Base-by-base conservation (phyloP, 306 rosid genomes). In the Ormosia semicastrata region DNA sequence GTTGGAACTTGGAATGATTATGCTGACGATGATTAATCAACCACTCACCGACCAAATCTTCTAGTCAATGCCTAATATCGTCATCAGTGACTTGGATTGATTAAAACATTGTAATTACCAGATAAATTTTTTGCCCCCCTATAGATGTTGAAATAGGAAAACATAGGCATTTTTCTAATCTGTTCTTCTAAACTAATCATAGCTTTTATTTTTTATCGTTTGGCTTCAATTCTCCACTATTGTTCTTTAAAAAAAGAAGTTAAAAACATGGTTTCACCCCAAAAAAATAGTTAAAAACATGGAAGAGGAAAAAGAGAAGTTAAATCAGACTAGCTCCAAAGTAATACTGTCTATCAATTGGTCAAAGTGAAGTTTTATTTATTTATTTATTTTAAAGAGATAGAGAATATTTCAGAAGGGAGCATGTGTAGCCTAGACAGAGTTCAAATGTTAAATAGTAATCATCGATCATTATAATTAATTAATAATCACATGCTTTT, bases 1-100 rank as follows among this genome's bases (percentile, higher is more conserved):
- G 36, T 52, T 34, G 52, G 52, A 40, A 81, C 0, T 71, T 65
- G 69, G 18, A 73, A 74, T 62, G 14, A 67, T 75, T 52, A 34
- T 30, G 53, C 6, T 52, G 76, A 54, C 47, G 12, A 64, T 64
- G 33, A 29, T 50, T 57, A 56, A 54, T 34, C 36, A 64, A 7
- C 79, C 13, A 47, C 40, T 73, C 71, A 43, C 72, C 39, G 69
- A 59, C 79, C 71, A 76, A 75, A 72, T 52, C 71, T 39, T 77
- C 37, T 40, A 37, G 40, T 80, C 47, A 69, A 71, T 75, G 59
- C 46, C 41, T 3, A 0, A 34, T 17, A 58, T 52, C 76, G 50
- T 75, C 39, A 69, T 24, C 39, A 15, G 29, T 76, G 69, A 76
- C 78, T 33, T 70, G 43, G 18, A 46, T 32, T 56, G 43, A 54